Evolutionary conservation across 257 asterid species (phyloP), one percentile per base, ranked within the genome.

Genomic region (Craterostigma plantagineum): DNA sequence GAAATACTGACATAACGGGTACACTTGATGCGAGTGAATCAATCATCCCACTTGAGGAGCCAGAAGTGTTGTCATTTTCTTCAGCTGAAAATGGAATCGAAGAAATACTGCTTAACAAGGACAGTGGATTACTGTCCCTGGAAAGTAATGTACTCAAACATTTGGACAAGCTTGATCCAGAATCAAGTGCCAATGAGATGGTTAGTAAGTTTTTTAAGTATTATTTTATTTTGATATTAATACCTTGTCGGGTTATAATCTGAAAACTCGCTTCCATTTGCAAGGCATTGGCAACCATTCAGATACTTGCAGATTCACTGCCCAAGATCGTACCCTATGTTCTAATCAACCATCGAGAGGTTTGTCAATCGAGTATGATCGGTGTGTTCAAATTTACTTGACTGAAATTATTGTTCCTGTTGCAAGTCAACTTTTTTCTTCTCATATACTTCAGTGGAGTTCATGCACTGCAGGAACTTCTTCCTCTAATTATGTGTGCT

Each of bases 401-500:
- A 23, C 30, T 23, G 6, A 23, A 6, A 23, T 23, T 23, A 23
- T 6, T 2, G 30, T 23, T 23, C 30, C 30, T 23, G 30, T 23
- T 23, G 30, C 2, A 23, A 23, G 30, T 23, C 2, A 23, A 23
- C 30, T 2, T 23, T 2, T 23, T 23, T 23, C 30, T 23, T 23
- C 30, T 23, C 30, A 23, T 6, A 6, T 23, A 23, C 30, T 23
- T 23, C 30, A 23, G 4, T 23, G 30, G 62, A 45, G 46, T 12
- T 57, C 60, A 23, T 46, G 52, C 38, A 37, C 45, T 57, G 52
- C 60, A 90, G 99, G 95, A 90, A 67, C 95, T 90, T 51, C 95
- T 90, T 65, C 99, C 99, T 64, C 71, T 83, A 54, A 83, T 90
- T 49, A 90, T 90, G 99, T 90, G 95, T 45, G 81, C 98, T 48